Percentiles rank a stretch among this genome's conserved stretches.
These are phyloP conservation scores for Entophlyctis helioformis DNA, from an alignment of 192 early-diverging fungal genomes.

Conservation along the genomic window DNA sequence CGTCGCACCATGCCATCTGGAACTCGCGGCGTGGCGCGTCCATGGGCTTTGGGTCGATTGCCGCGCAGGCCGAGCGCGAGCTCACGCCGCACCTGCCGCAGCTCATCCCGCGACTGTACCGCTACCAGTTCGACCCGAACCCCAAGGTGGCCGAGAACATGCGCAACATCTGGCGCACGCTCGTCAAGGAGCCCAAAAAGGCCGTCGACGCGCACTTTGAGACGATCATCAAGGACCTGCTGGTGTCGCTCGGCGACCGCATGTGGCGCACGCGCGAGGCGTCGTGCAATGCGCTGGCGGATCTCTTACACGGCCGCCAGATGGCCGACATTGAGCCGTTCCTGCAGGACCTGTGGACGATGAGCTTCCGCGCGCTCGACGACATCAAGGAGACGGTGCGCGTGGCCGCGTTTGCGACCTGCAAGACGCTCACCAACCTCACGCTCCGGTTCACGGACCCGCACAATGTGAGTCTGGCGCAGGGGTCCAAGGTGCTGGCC, in stretches of 20 bases:
- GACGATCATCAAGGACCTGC: constrained; percentile 68
- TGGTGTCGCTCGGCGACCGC: constrained; percentile 64
- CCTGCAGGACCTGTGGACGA: constrained; percentile 73
- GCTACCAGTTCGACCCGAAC: constrained; percentile 87
- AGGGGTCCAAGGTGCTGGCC: constrained; percentile 62
- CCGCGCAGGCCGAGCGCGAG: constrained; percentile 60
- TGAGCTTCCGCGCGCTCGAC: constrained; percentile 82
- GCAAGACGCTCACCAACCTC: constrained; percentile 63
- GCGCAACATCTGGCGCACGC: constrained; percentile 78
- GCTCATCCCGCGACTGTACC: constrained; percentile 73
- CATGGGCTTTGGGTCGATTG: constrained; percentile 75
- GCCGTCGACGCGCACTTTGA: constrained; percentile 65
- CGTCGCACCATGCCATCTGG: constrained; percentile 87
- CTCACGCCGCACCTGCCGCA: constrained; percentile 65
- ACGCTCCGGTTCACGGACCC: constrained; percentile 85
- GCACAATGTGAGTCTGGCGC: constrained; percentile 29
- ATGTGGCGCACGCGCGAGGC: constrained; percentile 83
- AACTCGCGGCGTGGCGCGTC: constrained; percentile 77
- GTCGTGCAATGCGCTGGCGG: constrained; percentile 59
- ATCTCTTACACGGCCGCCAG: constrained; percentile 55
- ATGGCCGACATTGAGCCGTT: constrained; percentile 61
- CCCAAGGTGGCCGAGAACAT: constrained; percentile 75
- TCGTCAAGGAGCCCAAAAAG: constrained; percentile 49
- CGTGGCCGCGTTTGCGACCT: constrained; percentile 64
- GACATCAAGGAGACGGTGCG: constrained; percentile 92